Evolutionary conservation across 371 early-diverging fungal species (phyloP).

Genomic region (Mortierella sp.): DNA sequence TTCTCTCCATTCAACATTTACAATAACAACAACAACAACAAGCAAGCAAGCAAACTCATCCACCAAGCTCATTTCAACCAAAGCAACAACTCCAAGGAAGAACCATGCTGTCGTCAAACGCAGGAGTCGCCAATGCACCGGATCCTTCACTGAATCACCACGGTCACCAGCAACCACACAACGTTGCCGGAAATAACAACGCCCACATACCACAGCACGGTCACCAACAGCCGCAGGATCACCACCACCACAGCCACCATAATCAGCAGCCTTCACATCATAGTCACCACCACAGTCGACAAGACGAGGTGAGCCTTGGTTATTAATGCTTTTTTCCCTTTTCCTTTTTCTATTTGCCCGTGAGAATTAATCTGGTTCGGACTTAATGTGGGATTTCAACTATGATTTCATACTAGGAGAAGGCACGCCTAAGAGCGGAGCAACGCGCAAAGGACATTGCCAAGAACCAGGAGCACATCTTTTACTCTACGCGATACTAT

Average conservation of each 20-base stretch:
- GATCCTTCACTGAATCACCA: constrained; percentile 24
- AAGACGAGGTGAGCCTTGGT: constrained; percentile 28
- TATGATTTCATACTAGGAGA: constrained; percentile 32
- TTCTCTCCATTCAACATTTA: background rate
- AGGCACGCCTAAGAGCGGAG: constrained; percentile 56
- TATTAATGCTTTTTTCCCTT: background rate
- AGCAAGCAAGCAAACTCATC: background rate
- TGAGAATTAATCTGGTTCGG: background rate
- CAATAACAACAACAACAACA: background rate
- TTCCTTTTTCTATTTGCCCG: background rate
- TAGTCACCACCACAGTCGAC: constrained; percentile 20
- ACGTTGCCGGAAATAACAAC: background rate
- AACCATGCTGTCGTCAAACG: constrained; percentile 35
- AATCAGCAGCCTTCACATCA: constrained; percentile 15
- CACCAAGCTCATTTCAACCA: background rate
- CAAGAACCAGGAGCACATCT: constrained; percentile 65
- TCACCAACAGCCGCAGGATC: constrained; percentile 21
- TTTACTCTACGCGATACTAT: constrained; percentile 76
- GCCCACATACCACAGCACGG: background rate
- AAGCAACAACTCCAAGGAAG: background rate
- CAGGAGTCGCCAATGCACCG: constrained; percentile 9
- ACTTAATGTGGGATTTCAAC: background rate
- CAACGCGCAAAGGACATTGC: constrained; percentile 65
- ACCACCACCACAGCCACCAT: constrained; percentile 20
- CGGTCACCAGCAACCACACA: constrained; percentile 34